phyloP scores from a whole-genome alignment of 768 basidiomycete genomes.

The Sporobolomyces phaffii region DNA sequence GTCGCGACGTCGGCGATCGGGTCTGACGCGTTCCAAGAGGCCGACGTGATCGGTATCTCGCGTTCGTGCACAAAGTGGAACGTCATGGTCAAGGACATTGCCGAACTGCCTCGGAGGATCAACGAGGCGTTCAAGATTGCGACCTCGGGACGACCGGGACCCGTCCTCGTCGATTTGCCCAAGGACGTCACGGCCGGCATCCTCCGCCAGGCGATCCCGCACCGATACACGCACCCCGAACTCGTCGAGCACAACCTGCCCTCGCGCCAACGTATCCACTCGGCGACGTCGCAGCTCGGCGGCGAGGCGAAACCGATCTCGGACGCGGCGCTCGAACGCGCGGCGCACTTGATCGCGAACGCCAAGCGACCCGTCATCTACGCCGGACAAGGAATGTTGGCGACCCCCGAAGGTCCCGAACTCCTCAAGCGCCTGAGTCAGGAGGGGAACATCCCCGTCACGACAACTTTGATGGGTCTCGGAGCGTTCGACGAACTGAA shows the following conservation, averaged over 20 bases:
- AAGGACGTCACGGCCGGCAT: slow-evolving; percentile 96
- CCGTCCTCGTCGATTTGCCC: slow-evolving; percentile 96
- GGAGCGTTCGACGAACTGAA: slow-evolving; percentile 91
- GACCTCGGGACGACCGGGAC: slow-evolving; percentile 90
- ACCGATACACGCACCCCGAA: slow-evolving; percentile 79
- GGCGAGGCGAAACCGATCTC: slow-evolving; percentile 31
- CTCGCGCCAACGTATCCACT: slow-evolving; percentile 45
- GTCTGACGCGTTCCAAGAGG: slow-evolving; percentile 99
- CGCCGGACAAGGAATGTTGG: slow-evolving; percentile 83
- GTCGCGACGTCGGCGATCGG: slow-evolving; percentile 99
- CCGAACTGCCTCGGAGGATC: slow-evolving; percentile 87
- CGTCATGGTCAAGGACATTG: slow-evolving; percentile 96
- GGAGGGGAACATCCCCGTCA: slow-evolving; percentile 90
- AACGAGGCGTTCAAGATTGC: slow-evolving; percentile 99
- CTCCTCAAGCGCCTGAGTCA: slow-evolving; percentile 71
- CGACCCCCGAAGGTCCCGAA: slow-evolving; percentile 70
- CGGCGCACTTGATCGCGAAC: slow-evolving; percentile 84
- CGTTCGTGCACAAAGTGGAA: slow-evolving; percentile 99
- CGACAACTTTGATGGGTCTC: slow-evolving; percentile 90
- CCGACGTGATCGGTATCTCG: slow-evolving; percentile 92
- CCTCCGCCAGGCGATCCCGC: slow-evolving; percentile 69
- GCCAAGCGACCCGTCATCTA: slow-evolving; percentile 87
- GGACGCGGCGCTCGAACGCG: slow-evolving; percentile 48
- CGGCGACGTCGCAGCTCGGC: slow-evolving; percentile 36
- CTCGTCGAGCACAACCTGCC: slow-evolving; percentile 51